Evolutionary conservation across 2,329 filamentous ascomycete genomes (phyloP).

Genomic region (Sclerotinia minor): DNA sequence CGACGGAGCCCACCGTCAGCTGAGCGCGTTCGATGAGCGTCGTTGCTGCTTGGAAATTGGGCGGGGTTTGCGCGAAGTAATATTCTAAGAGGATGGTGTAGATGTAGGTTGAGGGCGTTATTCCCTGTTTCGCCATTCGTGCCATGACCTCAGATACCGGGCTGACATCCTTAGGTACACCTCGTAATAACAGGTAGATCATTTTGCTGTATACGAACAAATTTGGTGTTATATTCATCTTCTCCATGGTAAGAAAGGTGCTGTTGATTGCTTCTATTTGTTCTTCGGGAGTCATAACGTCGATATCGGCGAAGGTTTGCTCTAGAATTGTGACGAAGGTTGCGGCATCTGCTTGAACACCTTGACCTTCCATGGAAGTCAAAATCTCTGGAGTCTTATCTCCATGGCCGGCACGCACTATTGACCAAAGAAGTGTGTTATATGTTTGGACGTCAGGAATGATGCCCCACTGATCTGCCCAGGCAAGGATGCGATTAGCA

Average conservation of each 20-base stretch:
- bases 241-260: constrained; percentile 59
- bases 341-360: constrained; percentile 60
- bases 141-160: constrained; percentile 62
- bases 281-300: constrained; percentile 47
- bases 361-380: constrained; percentile 56
- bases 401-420: constrained; percentile 52
- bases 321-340: constrained; percentile 76
- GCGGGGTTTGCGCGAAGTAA: constrained; percentile 60
- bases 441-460: constrained; percentile 53
- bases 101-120: constrained; percentile 62
- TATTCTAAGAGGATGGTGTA: constrained; percentile 73
- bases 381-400: constrained; percentile 56
- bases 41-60: constrained; percentile 61
- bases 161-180: constrained; percentile 40
- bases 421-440: constrained; percentile 66
- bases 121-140: constrained; percentile 57
- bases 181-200: constrained; percentile 60
- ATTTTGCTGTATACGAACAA: constrained; percentile 67
- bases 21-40: constrained; percentile 55
- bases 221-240: constrained; percentile 59
- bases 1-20: constrained; percentile 43
- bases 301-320: constrained; percentile 51
- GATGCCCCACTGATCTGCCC: constrained; percentile 48
- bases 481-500: constrained; percentile 55
- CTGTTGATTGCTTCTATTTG: constrained; percentile 54